Base-by-base conservation (phyloP, 2,329 filamentous ascomycete species). In the Sporothrix curviconia region DNA sequence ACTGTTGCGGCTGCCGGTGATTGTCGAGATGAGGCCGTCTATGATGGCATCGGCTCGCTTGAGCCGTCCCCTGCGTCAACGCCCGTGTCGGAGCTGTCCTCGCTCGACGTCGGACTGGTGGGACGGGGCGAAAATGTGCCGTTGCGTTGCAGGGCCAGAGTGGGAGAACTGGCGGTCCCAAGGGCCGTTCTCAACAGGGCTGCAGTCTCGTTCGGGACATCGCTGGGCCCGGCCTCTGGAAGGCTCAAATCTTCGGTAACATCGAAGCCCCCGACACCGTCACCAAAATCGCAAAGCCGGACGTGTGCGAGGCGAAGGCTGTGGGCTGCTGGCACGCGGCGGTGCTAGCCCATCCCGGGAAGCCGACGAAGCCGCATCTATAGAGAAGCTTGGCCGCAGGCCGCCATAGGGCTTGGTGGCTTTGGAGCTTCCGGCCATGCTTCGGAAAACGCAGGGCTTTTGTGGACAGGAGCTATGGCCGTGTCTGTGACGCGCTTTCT, bases 101-200 rank as follows among this genome's bases (percentile, higher is more conserved):
- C 67, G 44, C 70, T 74, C 34, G 69, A 66, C 8, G 69, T 63
- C 4, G 78, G 76, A 51, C 79, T 82, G 46, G 72, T 73, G 0
- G 86, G 79, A 37, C 83, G 76, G 1, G 88, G 86, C 43, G 88
- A 90, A 66, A 92, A 90, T 15, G 87, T 88, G 64, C 89, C 89
- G 72, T 94, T 87, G n/a, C n/a, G 65, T 80, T 78, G 74, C 85
- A 90, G 55, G 70, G 68, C 19, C 76, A 9, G 75, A 70, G 62
- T 80, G 76, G 5, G 70, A 71, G 32, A 64, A 69, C 37, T 74
- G 70, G 57, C 64, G 63, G 56, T 70, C 65, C 73, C 63, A 40
- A 70, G 63, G 52, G 69, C 59, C 25, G 65, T 61, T 7, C 68
- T 66, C 12, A 82, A 72, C 25, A 85, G 69, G 2, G 78, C 74